These are phyloP conservation scores for Microsporum audouinii DNA, from an alignment of 2,329 filamentous ascomycete species.

Conservation along the genomic window DNA sequence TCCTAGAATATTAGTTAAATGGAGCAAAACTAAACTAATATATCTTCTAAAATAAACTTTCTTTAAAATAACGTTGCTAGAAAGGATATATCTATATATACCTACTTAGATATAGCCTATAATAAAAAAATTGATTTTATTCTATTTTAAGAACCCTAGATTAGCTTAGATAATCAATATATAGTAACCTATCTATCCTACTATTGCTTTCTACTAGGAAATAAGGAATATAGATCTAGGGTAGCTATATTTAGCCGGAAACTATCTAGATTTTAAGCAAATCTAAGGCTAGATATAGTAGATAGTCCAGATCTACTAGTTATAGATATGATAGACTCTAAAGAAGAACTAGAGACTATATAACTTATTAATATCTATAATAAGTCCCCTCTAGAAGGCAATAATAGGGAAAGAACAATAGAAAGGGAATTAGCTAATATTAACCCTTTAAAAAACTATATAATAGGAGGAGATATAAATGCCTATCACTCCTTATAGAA, in stretches of 20 bases:
- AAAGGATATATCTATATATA: background rate
- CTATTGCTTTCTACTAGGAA: background rate
- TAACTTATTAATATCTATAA: background rate
- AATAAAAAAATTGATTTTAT: background rate
- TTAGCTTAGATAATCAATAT: background rate
- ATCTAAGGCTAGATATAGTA: background rate
- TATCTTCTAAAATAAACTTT: background rate
- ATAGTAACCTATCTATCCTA: background rate
- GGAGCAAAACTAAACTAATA: no score
- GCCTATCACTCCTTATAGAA: background rate
- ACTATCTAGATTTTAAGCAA: background rate
- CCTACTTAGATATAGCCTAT: background rate
- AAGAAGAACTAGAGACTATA: background rate
- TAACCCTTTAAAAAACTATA: background rate
- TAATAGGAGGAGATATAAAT: background rate
- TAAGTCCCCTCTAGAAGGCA: background rate
- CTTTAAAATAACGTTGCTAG: background rate
- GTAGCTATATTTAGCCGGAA: background rate
- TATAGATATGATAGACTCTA: background rate
- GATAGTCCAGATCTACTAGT: background rate
- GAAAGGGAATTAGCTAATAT: background rate
- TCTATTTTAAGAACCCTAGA: background rate
- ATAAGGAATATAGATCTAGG: background rate
- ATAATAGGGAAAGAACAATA: background rate
- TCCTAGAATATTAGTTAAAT: no score